Evolutionary conservation across 202 grass and related monocot genomes (phyloP), one percentile per base, ranked within the genome.

Genomic region (Cymbopogon flexuosus): DNA sequence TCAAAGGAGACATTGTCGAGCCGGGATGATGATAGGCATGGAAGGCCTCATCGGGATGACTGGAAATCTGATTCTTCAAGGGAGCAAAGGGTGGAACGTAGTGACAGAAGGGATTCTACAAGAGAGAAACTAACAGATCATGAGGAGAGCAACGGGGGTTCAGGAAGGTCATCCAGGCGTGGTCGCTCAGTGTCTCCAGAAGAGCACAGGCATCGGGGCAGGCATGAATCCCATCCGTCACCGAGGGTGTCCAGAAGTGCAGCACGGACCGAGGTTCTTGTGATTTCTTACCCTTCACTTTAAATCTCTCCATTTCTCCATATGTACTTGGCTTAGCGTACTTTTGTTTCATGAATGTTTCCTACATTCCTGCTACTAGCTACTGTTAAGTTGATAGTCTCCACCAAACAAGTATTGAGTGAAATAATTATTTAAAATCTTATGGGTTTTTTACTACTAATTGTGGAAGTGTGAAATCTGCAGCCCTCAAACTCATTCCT

Each of bases 161-260:
- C 69, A 34, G 84, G 67, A 61, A 89, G 84, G 82, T 87, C 72
- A 36, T 91, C 80, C 68, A 87, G 86, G 65, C 73, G 0, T 68
- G 92, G 75, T 59, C 86, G 63, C 57, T 82, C 91, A 72, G 37
- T 52, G 8, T 94, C 89, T 43, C 89, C 92, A 73, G 84, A 89
- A 40, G 89, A 86, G 54, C 71, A 81, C 68, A 84, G 65, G 45
- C 84, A 63, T 31, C 80, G 43, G 81, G 70, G 36, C 29, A 77
- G 82, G 6, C 70, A 83, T 68, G 62, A 40, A 76, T 89, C 87
- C 36, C 71, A 41, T 33, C 22, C 84, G 22, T 86, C 89, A 80
- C 49, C 65, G 35, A 78, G 82, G 79, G 62, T 67, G 40, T 83
- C 84, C 35, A 84, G 76, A 86, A 81, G 46, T 65, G 70, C 73